phyloP scores from a whole-genome alignment of 208 protist genomes.

The Leishmania guyanensis region DNA sequence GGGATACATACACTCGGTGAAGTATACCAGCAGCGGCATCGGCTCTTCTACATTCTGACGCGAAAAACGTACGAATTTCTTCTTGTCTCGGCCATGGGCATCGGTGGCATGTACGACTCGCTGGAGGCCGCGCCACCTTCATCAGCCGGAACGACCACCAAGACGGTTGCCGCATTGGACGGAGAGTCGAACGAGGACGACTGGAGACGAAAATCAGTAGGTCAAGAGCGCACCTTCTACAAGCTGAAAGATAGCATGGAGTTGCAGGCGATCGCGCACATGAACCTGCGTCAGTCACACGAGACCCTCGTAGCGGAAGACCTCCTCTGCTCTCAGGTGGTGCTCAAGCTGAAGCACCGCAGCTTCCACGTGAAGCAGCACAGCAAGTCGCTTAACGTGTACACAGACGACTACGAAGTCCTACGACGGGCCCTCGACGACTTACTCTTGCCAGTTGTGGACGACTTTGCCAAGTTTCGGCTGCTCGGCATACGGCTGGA shows the following conservation, averaged over 20 bases:
- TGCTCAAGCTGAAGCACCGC: constrained; percentile 74
- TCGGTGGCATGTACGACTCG: constrained; percentile 52
- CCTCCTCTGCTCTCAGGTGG: constrained; percentile 61
- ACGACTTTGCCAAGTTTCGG: constrained; percentile 57
- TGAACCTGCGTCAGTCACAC: constrained; percentile 40
- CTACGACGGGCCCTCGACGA: constrained; percentile 60
- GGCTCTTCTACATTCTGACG: constrained; percentile 57
- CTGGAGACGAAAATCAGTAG: constrained; percentile 65
- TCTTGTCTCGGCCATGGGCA: constrained; percentile 47
- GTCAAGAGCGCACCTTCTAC: constrained; percentile 72
- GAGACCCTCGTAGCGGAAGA: constrained; percentile 34
- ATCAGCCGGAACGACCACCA: neutral
- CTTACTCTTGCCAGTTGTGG: constrained; percentile 55
- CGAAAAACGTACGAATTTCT: constrained; percentile 73
- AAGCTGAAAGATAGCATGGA: constrained; percentile 40
- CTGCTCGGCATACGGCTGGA: constrained; percentile 74
- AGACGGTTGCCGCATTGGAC: neutral
- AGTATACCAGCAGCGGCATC: constrained; percentile 56
- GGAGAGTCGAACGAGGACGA: constrained; percentile 13
- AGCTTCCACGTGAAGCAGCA: constrained; percentile 76
- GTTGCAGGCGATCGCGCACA: constrained; percentile 48
- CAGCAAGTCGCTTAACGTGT: constrained; percentile 44
- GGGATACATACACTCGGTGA: constrained; percentile 58
- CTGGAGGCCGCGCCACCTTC: constrained; percentile 2
- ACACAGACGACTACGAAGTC: constrained; percentile 50